These are phyloP conservation scores for Pseudoperonospora humuli DNA, from an alignment of 352 stramenopile genomes.

Conservation along the genomic window DNA sequence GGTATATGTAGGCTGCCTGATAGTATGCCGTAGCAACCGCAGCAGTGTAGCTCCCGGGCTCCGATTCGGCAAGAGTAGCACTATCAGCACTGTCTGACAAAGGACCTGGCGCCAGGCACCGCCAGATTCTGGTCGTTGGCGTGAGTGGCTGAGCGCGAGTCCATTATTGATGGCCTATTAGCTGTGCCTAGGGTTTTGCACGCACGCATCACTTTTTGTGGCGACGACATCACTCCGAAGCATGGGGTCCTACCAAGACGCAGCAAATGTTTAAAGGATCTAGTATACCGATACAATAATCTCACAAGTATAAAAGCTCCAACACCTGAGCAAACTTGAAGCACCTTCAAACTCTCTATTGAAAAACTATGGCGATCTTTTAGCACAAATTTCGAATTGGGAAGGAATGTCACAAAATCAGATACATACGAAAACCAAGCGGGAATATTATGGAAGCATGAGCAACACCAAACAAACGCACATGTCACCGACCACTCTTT, in stretches of 20 bases:
- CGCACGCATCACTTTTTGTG: background rate
- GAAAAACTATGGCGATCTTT: no score
- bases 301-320: no score
- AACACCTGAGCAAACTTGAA: no score
- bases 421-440: conserved; percentile 5
- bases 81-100: conserved; percentile 15
- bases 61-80: no score
- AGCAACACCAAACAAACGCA: background rate
- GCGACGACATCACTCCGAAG: conserved; percentile 14
- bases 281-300: no score
- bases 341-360: no score
- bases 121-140: conserved; percentile 1
- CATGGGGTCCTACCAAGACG: no score
- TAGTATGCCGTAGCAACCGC: no score
- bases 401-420: conserved; percentile 21
- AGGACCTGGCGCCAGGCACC: conserved; percentile 11
- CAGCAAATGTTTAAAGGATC: no score
- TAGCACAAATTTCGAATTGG: no score
- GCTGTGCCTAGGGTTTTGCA: background rate
- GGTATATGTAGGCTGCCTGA: no score
- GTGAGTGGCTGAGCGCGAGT: conserved; percentile 1
- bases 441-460: background rate
- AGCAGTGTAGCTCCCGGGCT: no score
- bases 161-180: background rate
- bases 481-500: background rate